Evolutionary conservation across 2,329 filamentous ascomycete genomes (phyloP).

Genomic region (Alternaria sp.): DNA sequence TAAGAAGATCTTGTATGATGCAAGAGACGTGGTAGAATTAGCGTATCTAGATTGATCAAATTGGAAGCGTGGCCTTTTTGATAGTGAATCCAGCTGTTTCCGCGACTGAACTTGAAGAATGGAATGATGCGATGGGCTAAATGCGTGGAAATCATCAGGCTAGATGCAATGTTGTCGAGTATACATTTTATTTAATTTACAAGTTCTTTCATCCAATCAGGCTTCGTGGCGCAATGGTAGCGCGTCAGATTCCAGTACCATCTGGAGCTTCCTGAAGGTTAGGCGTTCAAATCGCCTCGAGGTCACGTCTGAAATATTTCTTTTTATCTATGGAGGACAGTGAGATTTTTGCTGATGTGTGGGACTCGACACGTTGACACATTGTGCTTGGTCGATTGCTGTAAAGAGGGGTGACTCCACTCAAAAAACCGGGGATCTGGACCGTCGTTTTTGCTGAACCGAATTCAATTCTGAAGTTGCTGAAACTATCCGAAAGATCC

Average conservation of each 20-base stretch:
- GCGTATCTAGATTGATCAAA: background rate
- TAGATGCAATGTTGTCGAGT: rapidly evolving
- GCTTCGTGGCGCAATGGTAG: constrained; percentile 43
- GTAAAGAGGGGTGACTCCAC: constrained; percentile 13
- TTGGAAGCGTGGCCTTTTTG: constrained; percentile 4
- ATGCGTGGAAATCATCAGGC: background rate
- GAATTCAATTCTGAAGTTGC: constrained; percentile 6
- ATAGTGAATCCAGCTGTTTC: background rate
- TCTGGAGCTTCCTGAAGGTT: constrained; percentile 40
- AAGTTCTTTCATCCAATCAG: constrained; percentile 25
- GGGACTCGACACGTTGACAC: background rate
- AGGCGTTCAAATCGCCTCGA: constrained; percentile 40
- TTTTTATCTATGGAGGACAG: background rate
- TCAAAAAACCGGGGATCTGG: constrained; percentile 11
- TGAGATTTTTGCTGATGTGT: background rate
- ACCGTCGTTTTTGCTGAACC: background rate
- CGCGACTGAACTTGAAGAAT: background rate
- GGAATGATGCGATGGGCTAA: background rate
- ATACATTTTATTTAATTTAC: background rate
- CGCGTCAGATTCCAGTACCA: constrained; percentile 43
- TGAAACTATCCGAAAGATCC: constrained; percentile 55
- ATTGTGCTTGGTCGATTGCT: constrained; percentile 11
- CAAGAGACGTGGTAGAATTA: constrained; percentile 6
- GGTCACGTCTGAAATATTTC: constrained; percentile 31
- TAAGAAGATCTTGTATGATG: constrained; percentile 3